Conservation (phyloP, 371 early-diverging fungal genomes). For the Mucor sp. region DNA sequence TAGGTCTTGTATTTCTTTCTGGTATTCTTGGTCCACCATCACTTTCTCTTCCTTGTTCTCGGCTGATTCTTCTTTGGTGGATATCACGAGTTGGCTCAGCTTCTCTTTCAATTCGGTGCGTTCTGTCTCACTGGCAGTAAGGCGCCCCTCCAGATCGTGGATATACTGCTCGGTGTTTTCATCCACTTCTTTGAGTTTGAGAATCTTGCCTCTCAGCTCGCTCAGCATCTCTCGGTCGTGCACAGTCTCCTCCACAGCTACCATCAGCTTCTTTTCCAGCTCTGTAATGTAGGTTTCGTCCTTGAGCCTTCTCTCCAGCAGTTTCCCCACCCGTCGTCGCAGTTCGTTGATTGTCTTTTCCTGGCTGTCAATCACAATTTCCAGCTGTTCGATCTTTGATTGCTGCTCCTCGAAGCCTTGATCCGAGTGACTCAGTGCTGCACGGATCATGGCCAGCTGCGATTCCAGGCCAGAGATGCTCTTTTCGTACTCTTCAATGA, state of each 20-base stretch:
- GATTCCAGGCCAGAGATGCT: slow-evolving; percentile 60
- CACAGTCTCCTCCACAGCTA: slow-evolving; percentile 38
- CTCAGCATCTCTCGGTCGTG: slow-evolving; percentile 44
- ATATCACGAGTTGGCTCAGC: slow-evolving; percentile 26
- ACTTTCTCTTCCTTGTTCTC: slow-evolving; percentile 15
- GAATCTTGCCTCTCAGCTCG: slow-evolving; percentile 38
- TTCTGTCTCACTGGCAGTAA: slow-evolving; percentile 40
- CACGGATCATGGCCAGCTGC: slow-evolving; percentile 56
- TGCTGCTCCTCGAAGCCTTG: slow-evolving; percentile 56
- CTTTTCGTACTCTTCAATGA: slow-evolving; percentile 73
- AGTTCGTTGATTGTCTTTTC: slow-evolving; percentile 39
- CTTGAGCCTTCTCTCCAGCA: slow-evolving; percentile 40
- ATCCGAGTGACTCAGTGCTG: slow-evolving; percentile 55
- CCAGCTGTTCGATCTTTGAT: slow-evolving; percentile 36
- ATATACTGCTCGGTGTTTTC: slow-evolving; percentile 55
- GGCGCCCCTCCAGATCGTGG: slow-evolving; percentile 41
- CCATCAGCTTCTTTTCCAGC: slow-evolving; percentile 45
- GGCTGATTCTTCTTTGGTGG: slow-evolving; percentile 7
- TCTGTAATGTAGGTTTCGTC: slow-evolving; percentile 48
- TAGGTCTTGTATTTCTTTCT: slow-evolving; percentile 16
- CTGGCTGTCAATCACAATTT: slow-evolving; percentile 37
- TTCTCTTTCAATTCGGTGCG: slow-evolving; percentile 23
- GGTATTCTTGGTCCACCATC: not conserved
- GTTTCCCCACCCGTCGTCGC: slow-evolving; percentile 25
- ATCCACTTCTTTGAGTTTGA: slow-evolving; percentile 48